Base-by-base conservation (phyloP, 1,284 basidiomycete genomes). In the Trichosporon ovoides region DNA sequence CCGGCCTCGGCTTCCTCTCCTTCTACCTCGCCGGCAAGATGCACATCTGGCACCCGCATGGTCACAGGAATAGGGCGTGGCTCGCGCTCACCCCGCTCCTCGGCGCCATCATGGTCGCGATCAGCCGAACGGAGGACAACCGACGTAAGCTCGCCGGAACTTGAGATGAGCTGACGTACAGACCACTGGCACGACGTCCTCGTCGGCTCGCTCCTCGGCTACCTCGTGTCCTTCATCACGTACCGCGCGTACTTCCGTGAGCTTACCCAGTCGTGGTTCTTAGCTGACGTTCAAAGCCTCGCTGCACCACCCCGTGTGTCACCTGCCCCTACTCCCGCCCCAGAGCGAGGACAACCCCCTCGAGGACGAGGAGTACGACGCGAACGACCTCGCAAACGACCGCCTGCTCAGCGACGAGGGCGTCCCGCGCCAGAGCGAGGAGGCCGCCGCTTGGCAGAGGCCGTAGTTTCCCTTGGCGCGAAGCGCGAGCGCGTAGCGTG, bases 21-120 rank as follows among this genome's bases (percentile, higher is more conserved):
- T 87, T 91, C 64, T 98, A 95, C 73, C 77, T 93, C 4, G 87
- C 89, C 7, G 93, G 92, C 4, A 98, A 98, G 77, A 78, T 96
- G 68, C 93, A 95, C 71, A 79, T 97, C 11, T 96, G 92, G 66
- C 91, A 96, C 72, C 79, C 80, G 46, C 82, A 85, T 40, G 91
- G 91, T 3, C 84, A 91, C 74, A 81, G 88, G 31, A 81, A 84
- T 36, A 92, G 93, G 68, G 86, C 88, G 7, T 98, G 93, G 92
- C 75, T 94, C 31, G 82, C 87, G 0, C 71, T 92, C 2, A 77
- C 84, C 0, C 94, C 93, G 0, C 82, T 95, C 52, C 77, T 86
- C 34, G 91, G 82, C 14, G 93, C 91, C 3, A 80, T 86, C 1
- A 81, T 96, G 38, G 89, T 98, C 24, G 93, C 93, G 3, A 87